Evolutionary conservation across 2,329 filamentous ascomycete species (phyloP), one percentile per base, ranked within the genome.

Genomic region (Penicillium sp.): DNA sequence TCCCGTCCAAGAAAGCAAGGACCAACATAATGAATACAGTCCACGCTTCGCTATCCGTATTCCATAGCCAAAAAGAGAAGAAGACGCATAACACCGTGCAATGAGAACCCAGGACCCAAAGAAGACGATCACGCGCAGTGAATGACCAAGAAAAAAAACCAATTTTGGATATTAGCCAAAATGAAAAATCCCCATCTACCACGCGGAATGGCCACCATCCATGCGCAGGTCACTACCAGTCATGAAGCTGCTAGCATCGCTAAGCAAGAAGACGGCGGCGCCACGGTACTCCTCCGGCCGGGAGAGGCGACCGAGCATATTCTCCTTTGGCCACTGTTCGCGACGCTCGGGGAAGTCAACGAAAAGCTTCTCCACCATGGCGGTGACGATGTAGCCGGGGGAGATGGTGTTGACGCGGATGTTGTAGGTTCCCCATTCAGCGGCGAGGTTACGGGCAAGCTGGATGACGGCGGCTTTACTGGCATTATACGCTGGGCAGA

Each of bases 281-380:
- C 74, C 85, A 41, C 84, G 80, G 68, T 87, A 88, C 67, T 90
- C 86, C 41, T 82, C 75, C 0, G 86, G 85, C 18, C 71, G 72
- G 63, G 84, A 87, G 52, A 89, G 74, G 29, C 82, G 78, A 25
- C 80, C 83, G 45, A 95, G 76, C 89, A 95, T 93, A 71, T 95
- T 95, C 71, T 92, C 84, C 60, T 79, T 85, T 13, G 87, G 82
- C 90, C 90, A 95, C 52, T 84, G 79, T 8, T 65, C 90, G 68
- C 92, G 93, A 66, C 91, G 85, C 58, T 80, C 84, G 4, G 87
- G 82, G 87, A 87, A 95, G 43, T 84, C 77, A 11, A 65, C 36
- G 45, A 73, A 73, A 27, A 75, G 57, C 30, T 69, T 63, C 59
- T 72, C 71, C 9, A 75, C 72, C 72, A 75, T 75, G 34, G 71